Percentiles rank a stretch among this genome's conserved stretches.
These are phyloP conservation scores for Cokeromyces recurvatus DNA, from an alignment of 371 early-diverging fungal genomes.

Conservation along the genomic window DNA sequence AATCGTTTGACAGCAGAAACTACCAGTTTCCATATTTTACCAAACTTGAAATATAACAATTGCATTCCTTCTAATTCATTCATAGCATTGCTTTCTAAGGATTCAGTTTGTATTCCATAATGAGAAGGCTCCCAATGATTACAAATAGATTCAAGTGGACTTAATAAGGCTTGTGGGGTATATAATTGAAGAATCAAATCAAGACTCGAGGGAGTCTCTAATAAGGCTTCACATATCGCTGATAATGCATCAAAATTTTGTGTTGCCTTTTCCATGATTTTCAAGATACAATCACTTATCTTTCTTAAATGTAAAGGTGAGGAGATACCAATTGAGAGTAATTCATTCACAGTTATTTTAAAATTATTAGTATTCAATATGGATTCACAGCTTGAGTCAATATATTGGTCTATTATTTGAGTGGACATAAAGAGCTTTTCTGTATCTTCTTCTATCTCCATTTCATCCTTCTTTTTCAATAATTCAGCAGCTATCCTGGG, in stretches of 20 bases:
- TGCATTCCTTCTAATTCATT: conserved; percentile 34
- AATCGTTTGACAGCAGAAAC: conserved; percentile 24
- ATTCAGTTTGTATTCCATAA: conserved; percentile 20
- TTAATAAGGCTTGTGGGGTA: conserved; percentile 24
- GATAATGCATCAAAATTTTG: conserved; percentile 21
- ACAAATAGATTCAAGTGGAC: conserved; percentile 32
- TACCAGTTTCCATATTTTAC: conserved; percentile 39
- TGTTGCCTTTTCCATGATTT: conserved; percentile 24
- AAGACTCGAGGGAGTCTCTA: conserved; percentile 26
- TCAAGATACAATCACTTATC: conserved; percentile 31
- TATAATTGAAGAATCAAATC: conserved; percentile 45
- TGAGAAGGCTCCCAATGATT: conserved; percentile 32
- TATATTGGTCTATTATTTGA: conserved; percentile 12
- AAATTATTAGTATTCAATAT: too few species aligned
- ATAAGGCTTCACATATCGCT: conserved; percentile 31
- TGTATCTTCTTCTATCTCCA: conserved; percentile 16
- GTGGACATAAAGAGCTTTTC: neutral
- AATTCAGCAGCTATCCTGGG: conserved; percentile 19
- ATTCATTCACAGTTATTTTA: too few species aligned
- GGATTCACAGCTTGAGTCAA: too few species aligned
- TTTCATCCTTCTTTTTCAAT: conserved; percentile 17
- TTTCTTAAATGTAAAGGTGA: conserved; percentile 30
- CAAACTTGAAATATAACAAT: conserved; percentile 29
- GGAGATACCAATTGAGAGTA: conserved; percentile 35
- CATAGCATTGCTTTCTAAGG: conserved; percentile 9